Percentiles rank a stretch among this genome's conserved stretches.
phyloP scores from a whole-genome alignment of 2,329 filamentous ascomycete genomes.

The Chaetomiaceae sp. region DNA sequence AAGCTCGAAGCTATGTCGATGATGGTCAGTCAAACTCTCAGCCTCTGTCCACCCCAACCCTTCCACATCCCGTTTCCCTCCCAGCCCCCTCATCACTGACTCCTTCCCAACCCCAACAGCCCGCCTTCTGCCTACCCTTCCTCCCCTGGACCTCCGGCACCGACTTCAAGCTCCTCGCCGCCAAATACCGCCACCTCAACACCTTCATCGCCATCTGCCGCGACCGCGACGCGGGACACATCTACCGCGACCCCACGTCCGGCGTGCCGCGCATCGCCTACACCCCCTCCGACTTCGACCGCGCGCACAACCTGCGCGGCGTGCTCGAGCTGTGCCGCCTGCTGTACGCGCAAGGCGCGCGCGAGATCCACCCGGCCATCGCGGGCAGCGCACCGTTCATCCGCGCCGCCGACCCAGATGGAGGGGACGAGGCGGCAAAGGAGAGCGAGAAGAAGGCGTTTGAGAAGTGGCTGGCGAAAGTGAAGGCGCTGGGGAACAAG shows the following conservation, averaged over 20 bases:
- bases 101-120: conserved; percentile 36
- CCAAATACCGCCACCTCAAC: conserved; percentile 62
- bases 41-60: no score
- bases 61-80: not conserved
- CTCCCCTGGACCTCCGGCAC: conserved; percentile 63
- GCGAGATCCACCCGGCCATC: conserved; percentile 66
- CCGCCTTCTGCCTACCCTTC: conserved; percentile 55
- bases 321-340: conserved; percentile 68
- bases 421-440: conserved; percentile 10
- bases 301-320: conserved; percentile 64
- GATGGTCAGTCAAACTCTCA: conserved; percentile 37
- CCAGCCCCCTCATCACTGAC: not conserved
- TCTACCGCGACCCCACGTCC: conserved; percentile 64
- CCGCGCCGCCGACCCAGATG: conserved; percentile 19
- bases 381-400: conserved; percentile 59
- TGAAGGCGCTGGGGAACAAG: conserved; percentile 44
- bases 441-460: conserved; percentile 37
- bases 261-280: conserved; percentile 65
- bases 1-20: conserved; percentile 76
- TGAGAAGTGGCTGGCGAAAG: conserved; percentile 50
- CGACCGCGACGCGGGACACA: conserved; percentile 68
- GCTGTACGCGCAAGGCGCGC: conserved; percentile 69
- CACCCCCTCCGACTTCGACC: conserved; percentile 63
- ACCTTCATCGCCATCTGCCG: conserved; percentile 68
- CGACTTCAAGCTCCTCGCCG: conserved; percentile 64